Percentiles rank a stretch among this genome's conserved stretches.
Conservation (phyloP, 176 grass and related monocot species). For the Coix lacrymajobi region DNA sequence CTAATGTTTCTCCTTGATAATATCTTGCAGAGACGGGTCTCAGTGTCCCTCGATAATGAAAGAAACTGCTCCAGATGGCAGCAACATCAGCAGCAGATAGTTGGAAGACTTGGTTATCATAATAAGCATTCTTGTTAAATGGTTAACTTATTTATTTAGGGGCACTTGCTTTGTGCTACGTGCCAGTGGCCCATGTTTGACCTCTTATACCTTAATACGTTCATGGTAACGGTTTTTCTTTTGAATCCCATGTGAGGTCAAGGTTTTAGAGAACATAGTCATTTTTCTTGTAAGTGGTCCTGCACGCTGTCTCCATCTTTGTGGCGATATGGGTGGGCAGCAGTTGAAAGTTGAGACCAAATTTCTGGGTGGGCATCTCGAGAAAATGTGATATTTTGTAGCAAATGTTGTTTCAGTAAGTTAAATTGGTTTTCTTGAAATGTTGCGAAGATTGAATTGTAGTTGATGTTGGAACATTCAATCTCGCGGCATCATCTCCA, state of each 20-base stretch:
- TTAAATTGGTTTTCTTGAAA: not conserved
- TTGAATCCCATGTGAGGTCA: not conserved
- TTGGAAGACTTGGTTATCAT: not conserved
- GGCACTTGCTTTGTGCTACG: conserved; percentile 11
- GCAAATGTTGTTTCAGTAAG: not conserved
- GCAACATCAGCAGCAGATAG: not conserved
- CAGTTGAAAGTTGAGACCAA: not conserved
- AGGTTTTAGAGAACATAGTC: not conserved
- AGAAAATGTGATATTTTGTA: not conserved
- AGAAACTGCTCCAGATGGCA: not conserved
- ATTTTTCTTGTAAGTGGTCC: not conserved
- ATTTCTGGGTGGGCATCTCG: not conserved
- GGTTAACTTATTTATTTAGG: conserved; percentile 16
- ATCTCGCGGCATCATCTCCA: not conserved
- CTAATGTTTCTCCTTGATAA: conserved; percentile 21
- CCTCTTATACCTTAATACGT: not conserved
- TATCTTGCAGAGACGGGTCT: conserved; percentile 73
- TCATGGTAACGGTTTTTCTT: not conserved
- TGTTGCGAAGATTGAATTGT: not conserved
- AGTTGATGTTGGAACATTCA: not conserved
- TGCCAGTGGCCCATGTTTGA: not conserved
- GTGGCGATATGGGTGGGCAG: not conserved
- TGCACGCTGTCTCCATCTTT: not conserved
- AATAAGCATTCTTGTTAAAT: conserved; percentile 31
- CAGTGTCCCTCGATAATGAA: conserved; percentile 73